Conservation (phyloP, 371 early-diverging fungal species). For the Lichtheimia ornata region DNA sequence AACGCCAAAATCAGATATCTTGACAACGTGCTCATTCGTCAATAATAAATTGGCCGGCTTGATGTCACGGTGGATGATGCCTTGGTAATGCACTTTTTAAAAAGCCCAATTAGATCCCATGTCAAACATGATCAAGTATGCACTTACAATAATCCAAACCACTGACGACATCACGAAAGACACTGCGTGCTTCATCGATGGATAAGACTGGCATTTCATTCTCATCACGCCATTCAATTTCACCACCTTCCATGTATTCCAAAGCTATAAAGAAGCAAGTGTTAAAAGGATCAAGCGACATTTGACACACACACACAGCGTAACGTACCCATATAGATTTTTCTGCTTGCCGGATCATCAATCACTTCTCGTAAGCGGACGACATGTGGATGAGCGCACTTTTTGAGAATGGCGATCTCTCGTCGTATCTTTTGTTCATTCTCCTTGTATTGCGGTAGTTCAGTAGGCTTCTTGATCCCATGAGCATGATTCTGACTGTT, state of each 20-base stretch:
- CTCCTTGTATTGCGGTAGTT: conserved; percentile 33
- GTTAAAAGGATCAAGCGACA: background rate
- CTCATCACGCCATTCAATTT: conserved; percentile 84
- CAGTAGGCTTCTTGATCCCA: conserved; percentile 18
- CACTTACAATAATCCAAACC: conserved; percentile 88
- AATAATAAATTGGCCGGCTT: conserved; percentile 92
- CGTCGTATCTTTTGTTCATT: conserved; percentile 89
- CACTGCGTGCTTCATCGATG: conserved; percentile 67
- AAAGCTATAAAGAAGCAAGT: conserved; percentile 36
- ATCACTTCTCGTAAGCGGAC: conserved; percentile 91
- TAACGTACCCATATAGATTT: conserved; percentile 82
- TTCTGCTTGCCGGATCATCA: conserved; percentile 87
- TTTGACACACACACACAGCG: background rate
- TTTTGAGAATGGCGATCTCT: conserved; percentile 95
- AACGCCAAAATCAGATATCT: conserved; percentile 96
- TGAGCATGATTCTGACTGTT: conserved; percentile 37
- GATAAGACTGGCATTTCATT: conserved; percentile 69
- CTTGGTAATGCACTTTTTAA: conserved; percentile 80
- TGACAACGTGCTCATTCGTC: conserved; percentile 74
- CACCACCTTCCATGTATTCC: conserved; percentile 91
- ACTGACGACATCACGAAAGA: conserved; percentile 88
- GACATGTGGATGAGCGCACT: conserved; percentile 91
- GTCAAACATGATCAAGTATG: background rate
- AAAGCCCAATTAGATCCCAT: background rate
- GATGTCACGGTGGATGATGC: conserved; percentile 94